Conservation (phyloP, 495 filamentous ascomycete species). For the Zalerion maritima region DNA sequence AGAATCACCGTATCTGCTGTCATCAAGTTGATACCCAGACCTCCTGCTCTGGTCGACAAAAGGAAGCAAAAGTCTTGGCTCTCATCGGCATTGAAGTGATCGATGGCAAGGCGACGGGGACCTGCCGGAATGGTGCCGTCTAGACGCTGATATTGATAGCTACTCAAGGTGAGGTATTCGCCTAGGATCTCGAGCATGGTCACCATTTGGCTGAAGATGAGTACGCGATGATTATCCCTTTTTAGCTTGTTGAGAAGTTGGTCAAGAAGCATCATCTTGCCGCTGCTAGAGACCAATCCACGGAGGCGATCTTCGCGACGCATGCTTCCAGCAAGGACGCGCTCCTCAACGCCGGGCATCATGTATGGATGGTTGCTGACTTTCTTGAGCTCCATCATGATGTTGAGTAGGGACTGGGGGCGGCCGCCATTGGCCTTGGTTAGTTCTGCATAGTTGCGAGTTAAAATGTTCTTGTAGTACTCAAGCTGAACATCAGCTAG, state of each 20-base stretch:
- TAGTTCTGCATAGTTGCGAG: conserved; percentile 86
- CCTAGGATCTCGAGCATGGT: conserved; percentile 93
- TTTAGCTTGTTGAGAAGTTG: conserved; percentile 82
- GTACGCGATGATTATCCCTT: conserved; percentile 79
- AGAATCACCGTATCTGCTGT: conserved; percentile 96
- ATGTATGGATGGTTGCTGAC: conserved; percentile 97
- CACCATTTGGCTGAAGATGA: conserved; percentile 99
- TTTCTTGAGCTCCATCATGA: conserved; percentile 99
- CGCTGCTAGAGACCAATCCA: conserved; percentile 84
- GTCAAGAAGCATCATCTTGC: conserved; percentile 98
- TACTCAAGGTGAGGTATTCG: conserved; percentile 79
- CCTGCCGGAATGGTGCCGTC: conserved; percentile 87
- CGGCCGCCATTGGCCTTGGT: conserved; percentile 77
- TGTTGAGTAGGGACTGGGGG: conserved; percentile 91
- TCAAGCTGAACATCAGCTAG: conserved; percentile 90
- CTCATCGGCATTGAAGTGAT: conserved; percentile 90
- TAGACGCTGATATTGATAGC: conserved; percentile 82
- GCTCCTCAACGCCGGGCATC: conserved; percentile 85
- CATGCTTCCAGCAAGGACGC: conserved; percentile 57
- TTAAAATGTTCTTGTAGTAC: conserved; percentile 97
- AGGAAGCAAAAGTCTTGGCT: conserved; percentile 95
- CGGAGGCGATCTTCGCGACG: conserved; percentile 79
- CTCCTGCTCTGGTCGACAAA: conserved; percentile 87
- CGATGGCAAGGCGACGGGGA: conserved; percentile 78
- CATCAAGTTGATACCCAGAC: conserved; percentile 96